Conservation (phyloP, 495 filamentous ascomycete genomes). For the Xanthoparmelia taractica region DNA sequence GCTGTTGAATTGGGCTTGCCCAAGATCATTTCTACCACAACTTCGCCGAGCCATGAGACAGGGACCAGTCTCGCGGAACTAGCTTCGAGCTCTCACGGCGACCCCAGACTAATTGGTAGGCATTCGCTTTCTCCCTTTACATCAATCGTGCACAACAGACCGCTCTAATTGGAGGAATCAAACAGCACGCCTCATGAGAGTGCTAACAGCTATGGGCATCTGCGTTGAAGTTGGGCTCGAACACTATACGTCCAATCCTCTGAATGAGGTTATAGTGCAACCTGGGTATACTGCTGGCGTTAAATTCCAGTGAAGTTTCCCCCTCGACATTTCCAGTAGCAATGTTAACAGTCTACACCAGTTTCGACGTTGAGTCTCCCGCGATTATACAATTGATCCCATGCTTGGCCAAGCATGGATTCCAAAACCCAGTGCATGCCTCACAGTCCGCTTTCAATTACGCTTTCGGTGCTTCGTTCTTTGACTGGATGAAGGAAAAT, state of each 20-base stretch:
- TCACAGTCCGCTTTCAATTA: conserved; percentile 22
- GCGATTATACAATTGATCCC: conserved; percentile 15
- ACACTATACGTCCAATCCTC: neutral
- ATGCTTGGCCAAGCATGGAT: conserved; percentile 30
- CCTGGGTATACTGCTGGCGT: neutral
- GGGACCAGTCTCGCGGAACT: neutral
- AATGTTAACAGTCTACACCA: neutral
- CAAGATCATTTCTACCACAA: neutral
- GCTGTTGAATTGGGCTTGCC: conserved; percentile 24
- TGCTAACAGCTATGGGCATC: neutral
- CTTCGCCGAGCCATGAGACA: neutral
- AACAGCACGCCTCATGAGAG: conserved; percentile 4
- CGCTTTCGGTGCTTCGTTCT: conserved; percentile 28
- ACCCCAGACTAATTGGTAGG: neutral
- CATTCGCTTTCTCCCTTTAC: neutral
- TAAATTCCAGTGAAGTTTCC: neutral
- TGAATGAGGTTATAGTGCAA: neutral
- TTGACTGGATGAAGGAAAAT: conserved; percentile 13
- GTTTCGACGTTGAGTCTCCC: neutral
- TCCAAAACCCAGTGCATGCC: conserved; percentile 31
- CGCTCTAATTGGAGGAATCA: neutral
- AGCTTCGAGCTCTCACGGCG: neutral
- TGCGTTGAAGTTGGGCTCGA: neutral
- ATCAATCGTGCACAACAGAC: neutral
- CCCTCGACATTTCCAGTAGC: neutral